A percentile compares a stretch with the other conserved stretches of the same genome.
Evolutionary conservation across 2,329 filamentous ascomycete species (phyloP).

Genomic region (Atkinsonella texensis): DNA sequence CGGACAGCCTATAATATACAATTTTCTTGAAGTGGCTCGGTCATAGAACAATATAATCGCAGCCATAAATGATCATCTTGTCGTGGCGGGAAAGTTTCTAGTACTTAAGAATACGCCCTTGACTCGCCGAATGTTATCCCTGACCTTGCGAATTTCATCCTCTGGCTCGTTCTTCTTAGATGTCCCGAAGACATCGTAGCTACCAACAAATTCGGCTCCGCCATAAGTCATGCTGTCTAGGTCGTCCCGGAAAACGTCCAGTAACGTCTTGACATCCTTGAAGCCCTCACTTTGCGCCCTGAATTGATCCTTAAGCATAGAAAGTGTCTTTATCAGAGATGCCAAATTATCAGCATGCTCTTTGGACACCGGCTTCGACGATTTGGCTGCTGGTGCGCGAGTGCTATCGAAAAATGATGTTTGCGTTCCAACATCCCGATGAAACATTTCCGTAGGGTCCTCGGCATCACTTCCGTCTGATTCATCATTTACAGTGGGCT

Average conservation of each 20-base stretch:
- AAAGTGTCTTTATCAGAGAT: constrained; percentile 29
- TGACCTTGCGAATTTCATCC: constrained; percentile 62
- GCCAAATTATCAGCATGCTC: constrained; percentile 30
- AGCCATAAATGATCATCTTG: constrained; percentile 13
- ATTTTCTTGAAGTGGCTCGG: background rate
- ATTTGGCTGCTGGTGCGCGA: constrained; percentile 8
- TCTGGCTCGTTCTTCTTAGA: constrained; percentile 40
- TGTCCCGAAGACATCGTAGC: constrained; percentile 30
- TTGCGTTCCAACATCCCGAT: constrained; percentile 70
- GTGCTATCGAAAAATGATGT: constrained; percentile 35
- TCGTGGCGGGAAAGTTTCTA: constrained; percentile 53
- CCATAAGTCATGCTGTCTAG: constrained; percentile 48
- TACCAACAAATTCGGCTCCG: constrained; percentile 24
- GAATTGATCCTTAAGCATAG: constrained; percentile 30
- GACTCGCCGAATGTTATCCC: constrained; percentile 63
- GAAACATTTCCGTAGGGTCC: constrained; percentile 68
- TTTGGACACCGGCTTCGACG: constrained; percentile 18
- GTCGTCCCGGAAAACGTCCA: constrained; percentile 52
- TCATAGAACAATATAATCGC: background rate
- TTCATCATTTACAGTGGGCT: constrained; percentile 9
- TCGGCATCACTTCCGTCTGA: constrained; percentile 35
- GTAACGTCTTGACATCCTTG: constrained; percentile 37
- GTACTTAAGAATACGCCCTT: constrained; percentile 70
- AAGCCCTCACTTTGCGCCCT: constrained; percentile 33
- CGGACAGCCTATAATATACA: background rate